Percentiles rank a stretch among this genome's conserved stretches.
These are phyloP conservation scores for Leptographium lundbergii DNA, from an alignment of 2,329 filamentous ascomycete genomes.

Conservation along the genomic window DNA sequence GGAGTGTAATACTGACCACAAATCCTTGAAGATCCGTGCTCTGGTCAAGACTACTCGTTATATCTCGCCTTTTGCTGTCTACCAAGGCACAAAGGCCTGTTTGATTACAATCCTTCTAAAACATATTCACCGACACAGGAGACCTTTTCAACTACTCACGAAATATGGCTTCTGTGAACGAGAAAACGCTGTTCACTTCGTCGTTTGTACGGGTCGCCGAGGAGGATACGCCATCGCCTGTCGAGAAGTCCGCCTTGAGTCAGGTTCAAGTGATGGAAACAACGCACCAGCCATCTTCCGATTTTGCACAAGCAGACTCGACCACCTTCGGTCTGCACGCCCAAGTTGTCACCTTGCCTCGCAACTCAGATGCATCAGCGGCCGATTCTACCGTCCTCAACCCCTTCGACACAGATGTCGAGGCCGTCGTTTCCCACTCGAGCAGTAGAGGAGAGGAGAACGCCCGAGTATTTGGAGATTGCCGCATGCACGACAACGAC, in stretches of 20 bases:
- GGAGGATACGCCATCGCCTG: not conserved
- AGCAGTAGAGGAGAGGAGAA: slow-evolving; percentile 16
- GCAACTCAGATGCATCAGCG: slow-evolving; percentile 25
- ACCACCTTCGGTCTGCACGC: not conserved
- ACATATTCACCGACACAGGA: not conserved
- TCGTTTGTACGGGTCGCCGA: not conserved
- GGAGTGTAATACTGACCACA: not conserved
- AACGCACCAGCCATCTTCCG: not conserved
- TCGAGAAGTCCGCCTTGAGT: not conserved
- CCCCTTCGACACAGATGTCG: slow-evolving; percentile 46
- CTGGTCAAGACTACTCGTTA: too few relatives aligned
- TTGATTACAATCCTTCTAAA: not conserved
- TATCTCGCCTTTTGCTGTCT: too few relatives aligned
- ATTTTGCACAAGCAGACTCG: not conserved
- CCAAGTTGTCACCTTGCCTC: slow-evolving; percentile 6
- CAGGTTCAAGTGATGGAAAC: not conserved
- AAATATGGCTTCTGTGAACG: not conserved
- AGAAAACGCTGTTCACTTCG: not conserved
- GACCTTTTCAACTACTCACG: not conserved
- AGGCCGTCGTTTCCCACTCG: slow-evolving; percentile 32
- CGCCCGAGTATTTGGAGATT: not conserved
- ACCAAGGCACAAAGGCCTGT: too few relatives aligned
- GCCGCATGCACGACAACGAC: slow-evolving; percentile 28
- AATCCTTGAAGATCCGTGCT: not conserved
- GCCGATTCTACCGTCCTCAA: slow-evolving; percentile 31